phyloP scores from a whole-genome alignment of 2,329 filamentous ascomycete species.

The Didymosphaeria variabile region DNA sequence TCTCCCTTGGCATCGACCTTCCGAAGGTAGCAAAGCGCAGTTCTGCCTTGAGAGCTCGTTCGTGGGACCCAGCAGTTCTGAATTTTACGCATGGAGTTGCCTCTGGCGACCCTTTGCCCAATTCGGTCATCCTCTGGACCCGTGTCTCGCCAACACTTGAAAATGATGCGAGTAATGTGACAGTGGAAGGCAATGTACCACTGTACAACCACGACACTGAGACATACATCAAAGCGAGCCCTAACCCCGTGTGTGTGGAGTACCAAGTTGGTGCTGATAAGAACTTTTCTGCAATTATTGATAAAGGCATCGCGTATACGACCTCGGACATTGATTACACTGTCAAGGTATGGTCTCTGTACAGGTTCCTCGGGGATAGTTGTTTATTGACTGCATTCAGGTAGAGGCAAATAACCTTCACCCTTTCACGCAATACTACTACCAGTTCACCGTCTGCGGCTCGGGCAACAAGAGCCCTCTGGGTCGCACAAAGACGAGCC shows the following conservation, averaged over 20 bases:
- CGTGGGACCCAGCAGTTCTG: constrained; percentile 53
- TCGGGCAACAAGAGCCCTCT: constrained; percentile 68
- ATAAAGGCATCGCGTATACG: constrained; percentile 70
- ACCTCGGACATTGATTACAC: constrained; percentile 78
- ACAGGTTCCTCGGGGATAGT: background rate
- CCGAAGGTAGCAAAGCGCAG: constrained; percentile 64
- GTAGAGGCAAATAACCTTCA: constrained; percentile 69
- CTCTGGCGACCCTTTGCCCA: constrained; percentile 51
- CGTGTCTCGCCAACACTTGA: constrained; percentile 40
- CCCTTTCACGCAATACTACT: constrained; percentile 72
- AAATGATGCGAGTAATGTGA: constrained; percentile 49
- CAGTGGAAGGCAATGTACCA: constrained; percentile 64
- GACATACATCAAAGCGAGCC: constrained; percentile 61
- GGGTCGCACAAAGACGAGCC: constrained; percentile 74
- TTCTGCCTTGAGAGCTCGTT: constrained; percentile 38
- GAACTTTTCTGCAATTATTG: constrained; percentile 57
- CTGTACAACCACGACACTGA: constrained; percentile 62
- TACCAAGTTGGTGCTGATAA: constrained; percentile 66
- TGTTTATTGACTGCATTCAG: constrained; percentile 44
- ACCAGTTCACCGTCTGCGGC: constrained; percentile 73
- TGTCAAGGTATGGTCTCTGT: constrained; percentile 62
- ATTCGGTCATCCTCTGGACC: constrained; percentile 55
- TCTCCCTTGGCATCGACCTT: constrained; percentile 69
- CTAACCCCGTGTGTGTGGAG: constrained; percentile 70
- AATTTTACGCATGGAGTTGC: constrained; percentile 68